Evolutionary conservation across 257 asterid species (phyloP), one percentile per base, ranked within the genome.

Genomic region (Catharanthus roseus): DNA sequence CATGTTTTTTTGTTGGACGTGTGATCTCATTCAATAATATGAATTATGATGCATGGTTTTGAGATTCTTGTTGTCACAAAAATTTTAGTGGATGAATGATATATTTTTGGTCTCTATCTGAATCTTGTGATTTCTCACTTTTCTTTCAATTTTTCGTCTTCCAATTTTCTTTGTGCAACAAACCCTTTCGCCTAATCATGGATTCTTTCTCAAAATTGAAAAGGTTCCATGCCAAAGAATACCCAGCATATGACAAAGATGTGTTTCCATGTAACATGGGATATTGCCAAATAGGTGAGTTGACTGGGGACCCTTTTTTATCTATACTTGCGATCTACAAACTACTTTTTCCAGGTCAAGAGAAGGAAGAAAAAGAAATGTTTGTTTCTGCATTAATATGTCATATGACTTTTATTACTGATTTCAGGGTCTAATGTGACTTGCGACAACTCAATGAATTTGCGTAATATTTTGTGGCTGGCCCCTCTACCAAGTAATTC

Each of bases 171-270:
- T 8, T 13, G 26, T 28, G 8, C 19, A 10, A 13, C 64, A 33
- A 57, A 13, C 42, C 47, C 24, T 31, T n/a, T 70, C 7, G 9
- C 49, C 5, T 50, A 13, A 24, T 71, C 34, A 36, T 76, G 70
- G 66, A 72, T 41, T 41, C 31, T 63, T 70, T 55, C 61, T 74
- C 67, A 47, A 65, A 53, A 57, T 67, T 77, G 82, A 81, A 42
- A 88, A 93, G 98, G 87, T 93, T 93, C 80, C 98, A 93, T 83
- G 96, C 98, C 11, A 93, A 83, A 83, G 98, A 93, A 79, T 93
- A 93, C 79, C 97, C 96, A 56, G 92, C 87, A 61, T 93, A 80
- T 74, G 95, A 89, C 77, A 82, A 89, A 80, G 75, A 86, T 74
- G 81, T 72, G 23, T 93, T 90, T 72, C 96, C 97, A 60, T 78